A percentile compares a stretch with the other conserved stretches of the same genome.
These are phyloP conservation scores for Talaromyces marneffei DNA, from an alignment of 2,329 filamentous ascomycete genomes.

Conservation along the genomic window DNA sequence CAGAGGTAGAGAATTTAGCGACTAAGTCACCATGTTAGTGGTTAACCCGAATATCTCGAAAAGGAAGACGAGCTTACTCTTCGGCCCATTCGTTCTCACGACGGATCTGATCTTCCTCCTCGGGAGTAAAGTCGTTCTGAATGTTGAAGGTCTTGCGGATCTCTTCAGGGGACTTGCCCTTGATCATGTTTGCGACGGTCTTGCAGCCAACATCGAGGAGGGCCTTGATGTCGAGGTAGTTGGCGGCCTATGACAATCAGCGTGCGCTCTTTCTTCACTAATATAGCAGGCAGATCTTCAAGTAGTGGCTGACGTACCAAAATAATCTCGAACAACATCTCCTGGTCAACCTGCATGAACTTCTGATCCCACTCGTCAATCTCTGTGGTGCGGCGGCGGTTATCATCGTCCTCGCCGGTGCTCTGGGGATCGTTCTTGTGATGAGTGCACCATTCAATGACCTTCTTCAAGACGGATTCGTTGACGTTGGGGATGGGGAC, in stretches of 20 bases:
- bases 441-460: slow-evolving; percentile 96
- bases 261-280: background rate
- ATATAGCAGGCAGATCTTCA: background rate
- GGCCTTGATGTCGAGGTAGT: slow-evolving; percentile 98
- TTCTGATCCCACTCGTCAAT: slow-evolving; percentile 99
- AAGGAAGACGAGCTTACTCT: slow-evolving; percentile 49
- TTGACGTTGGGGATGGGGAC: slow-evolving; percentile 73
- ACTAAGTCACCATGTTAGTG: slow-evolving; percentile 11
- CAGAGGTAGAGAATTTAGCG: background rate
- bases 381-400: slow-evolving; percentile 95
- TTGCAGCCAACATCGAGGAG: slow-evolving; percentile 98
- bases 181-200: slow-evolving; percentile 99
- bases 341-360: slow-evolving; percentile 99
- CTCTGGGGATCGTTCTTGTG: slow-evolving; percentile 85
- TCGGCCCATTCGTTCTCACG: slow-evolving; percentile 89
- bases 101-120: slow-evolving; percentile 97
- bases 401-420: slow-evolving; percentile 80
- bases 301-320: slow-evolving; percentile 56
- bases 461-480: slow-evolving; percentile 87
- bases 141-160: slow-evolving; percentile 99
- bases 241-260: slow-evolving; percentile 64
- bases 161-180: slow-evolving; percentile 98
- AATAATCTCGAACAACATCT: slow-evolving; percentile 99
- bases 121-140: slow-evolving; percentile 96
- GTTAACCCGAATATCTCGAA: background rate